Evolutionary conservation across 1,139 yeast genomes (phyloP).

Genomic region (Nakaseomyces sp.): DNA sequence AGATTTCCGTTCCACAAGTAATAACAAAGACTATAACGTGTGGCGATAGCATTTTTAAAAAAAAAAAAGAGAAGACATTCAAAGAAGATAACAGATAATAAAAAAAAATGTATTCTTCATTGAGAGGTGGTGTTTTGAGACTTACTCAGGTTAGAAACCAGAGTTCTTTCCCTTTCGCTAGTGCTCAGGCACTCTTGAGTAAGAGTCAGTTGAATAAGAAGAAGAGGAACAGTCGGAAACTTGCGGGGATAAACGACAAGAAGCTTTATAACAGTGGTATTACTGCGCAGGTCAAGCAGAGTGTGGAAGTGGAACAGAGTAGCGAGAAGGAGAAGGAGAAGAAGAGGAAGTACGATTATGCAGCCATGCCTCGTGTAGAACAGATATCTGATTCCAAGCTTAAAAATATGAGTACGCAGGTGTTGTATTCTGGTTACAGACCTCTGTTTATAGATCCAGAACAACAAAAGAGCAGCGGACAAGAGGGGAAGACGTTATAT

Average conservation of each 20-base stretch:
- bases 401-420: constrained; percentile 19
- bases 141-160: constrained; percentile 14
- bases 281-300: not conserved
- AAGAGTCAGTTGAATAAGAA: constrained; percentile 18
- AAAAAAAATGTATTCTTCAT: not conserved
- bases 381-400: constrained; percentile 21
- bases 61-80: not conserved
- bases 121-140: constrained; percentile 2
- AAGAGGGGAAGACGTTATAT: constrained; percentile 17
- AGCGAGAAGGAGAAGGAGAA: not conserved
- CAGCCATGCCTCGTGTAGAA: constrained; percentile 27
- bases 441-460: constrained; percentile 22
- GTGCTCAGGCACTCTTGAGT: constrained; percentile 18
- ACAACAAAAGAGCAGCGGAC: constrained; percentile 9
- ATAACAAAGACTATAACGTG: too few species aligned
- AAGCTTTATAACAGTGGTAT: constrained; percentile 5
- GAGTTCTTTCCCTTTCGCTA: constrained; percentile 24
- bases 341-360: constrained; percentile 10
- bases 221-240: constrained; percentile 12
- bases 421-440: constrained; percentile 28
- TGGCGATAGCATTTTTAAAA: too few species aligned
- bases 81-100: not conserved
- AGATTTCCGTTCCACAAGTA: too few species aligned
- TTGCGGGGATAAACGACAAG: constrained; percentile 1
- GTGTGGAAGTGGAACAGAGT: not conserved